A percentile compares a stretch with the other conserved stretches of the same genome.
These are phyloP conservation scores for Akebia trifoliata DNA, from an alignment of 164 flowering plant species.

Conservation along the genomic window DNA sequence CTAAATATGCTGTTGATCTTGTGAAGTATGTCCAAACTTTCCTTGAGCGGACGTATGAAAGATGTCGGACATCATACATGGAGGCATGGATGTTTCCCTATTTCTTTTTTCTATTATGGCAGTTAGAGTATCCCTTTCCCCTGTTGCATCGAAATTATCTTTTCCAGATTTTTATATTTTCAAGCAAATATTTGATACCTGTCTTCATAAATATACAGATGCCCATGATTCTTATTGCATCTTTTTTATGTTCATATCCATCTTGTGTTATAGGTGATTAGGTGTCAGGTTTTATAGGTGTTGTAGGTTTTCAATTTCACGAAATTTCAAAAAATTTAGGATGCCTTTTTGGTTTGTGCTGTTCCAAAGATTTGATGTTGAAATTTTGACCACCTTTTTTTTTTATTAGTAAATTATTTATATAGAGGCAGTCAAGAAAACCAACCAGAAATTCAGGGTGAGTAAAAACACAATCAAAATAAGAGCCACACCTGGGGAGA, in stretches of 20 bases:
- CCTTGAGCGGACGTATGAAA: conserved; percentile 91
- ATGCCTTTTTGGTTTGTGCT: background rate
- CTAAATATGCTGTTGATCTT: conserved; percentile 89
- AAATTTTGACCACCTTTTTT: background rate
- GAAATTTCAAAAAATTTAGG: conserved; percentile 1
- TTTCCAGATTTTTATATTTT: background rate
- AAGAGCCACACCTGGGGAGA: too few species aligned
- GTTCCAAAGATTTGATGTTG: background rate
- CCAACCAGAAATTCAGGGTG: too few species aligned
- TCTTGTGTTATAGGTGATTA: background rate
- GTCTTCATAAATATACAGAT: too few species aligned
- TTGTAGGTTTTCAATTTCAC: conserved; percentile 2
- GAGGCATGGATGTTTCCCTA: conserved; percentile 56
- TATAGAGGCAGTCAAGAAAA: too few species aligned
- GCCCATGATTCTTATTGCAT: too few species aligned
- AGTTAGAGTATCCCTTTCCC: conserved; percentile 1
- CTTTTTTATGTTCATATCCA: background rate
- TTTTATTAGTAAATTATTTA: background rate
- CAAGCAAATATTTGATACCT: background rate
- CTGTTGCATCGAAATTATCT: background rate
- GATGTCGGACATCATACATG: conserved; percentile 96
- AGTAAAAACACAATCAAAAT: too few species aligned
- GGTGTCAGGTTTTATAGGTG: too few species aligned
- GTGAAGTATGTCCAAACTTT: conserved; percentile 92
- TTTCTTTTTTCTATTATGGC: conserved; percentile 5